Percentiles rank a stretch among this genome's conserved stretches.
Conservation (phyloP, 2,329 filamentous ascomycete genomes). For the Phyllosticta ampelicida region DNA sequence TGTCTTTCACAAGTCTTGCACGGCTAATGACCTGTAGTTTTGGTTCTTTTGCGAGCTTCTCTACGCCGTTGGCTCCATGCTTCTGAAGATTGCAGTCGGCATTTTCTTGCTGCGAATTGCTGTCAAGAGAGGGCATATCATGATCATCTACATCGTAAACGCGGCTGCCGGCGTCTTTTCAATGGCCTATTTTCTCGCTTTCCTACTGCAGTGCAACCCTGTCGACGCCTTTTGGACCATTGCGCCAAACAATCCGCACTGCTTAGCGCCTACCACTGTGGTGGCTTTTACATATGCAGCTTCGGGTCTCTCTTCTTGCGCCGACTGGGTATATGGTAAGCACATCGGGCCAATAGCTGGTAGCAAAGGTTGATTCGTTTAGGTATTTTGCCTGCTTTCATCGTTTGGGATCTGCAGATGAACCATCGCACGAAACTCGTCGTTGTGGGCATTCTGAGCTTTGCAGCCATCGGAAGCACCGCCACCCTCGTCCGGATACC, state of each 20-base stretch:
- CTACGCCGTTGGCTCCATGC: constrained; percentile 39
- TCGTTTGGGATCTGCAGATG: constrained; percentile 48
- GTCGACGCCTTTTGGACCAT: constrained; percentile 42
- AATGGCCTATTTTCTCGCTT: constrained; percentile 39
- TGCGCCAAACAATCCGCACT: constrained; percentile 28
- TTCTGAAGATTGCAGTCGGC: constrained; percentile 41
- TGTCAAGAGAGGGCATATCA: constrained; percentile 32
- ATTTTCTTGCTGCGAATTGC: constrained; percentile 45
- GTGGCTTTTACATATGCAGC: constrained; percentile 39
- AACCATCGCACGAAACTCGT: constrained; percentile 40
- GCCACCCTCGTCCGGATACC: constrained; percentile 39
- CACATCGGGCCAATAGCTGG: not conserved
- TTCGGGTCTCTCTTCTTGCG: constrained; percentile 19
- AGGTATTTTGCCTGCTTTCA: constrained; percentile 31
- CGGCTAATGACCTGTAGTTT: constrained; percentile 21
- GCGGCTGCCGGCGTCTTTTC: constrained; percentile 34
- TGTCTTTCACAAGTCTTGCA: not conserved
- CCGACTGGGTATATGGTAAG: constrained; percentile 21
- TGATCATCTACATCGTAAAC: constrained; percentile 38
- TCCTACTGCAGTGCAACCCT: constrained; percentile 43
- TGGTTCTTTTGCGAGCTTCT: constrained; percentile 48
- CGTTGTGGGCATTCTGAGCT: constrained; percentile 42
- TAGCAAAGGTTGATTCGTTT: not conserved
- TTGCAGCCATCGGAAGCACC: constrained; percentile 41
- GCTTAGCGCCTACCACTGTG: constrained; percentile 36